A percentile compares a stretch with the other conserved stretches of the same genome.
Conservation (phyloP, 495 filamentous ascomycete genomes). For the Xylaria bambusicola region DNA sequence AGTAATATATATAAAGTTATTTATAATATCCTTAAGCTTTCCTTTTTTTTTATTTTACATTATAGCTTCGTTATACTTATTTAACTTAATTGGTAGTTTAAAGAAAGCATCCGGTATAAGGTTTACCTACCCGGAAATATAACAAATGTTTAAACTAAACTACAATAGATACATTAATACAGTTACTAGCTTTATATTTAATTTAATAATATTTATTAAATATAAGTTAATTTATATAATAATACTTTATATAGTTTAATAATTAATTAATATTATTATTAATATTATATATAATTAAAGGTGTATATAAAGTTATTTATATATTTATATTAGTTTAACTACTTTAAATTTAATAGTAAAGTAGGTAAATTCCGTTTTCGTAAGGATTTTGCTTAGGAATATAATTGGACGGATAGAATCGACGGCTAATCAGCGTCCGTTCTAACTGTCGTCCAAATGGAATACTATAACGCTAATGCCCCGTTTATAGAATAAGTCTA, state of each 20-base stretch:
- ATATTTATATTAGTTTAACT: background rate
- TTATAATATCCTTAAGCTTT: too few relatives aligned
- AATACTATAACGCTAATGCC: background rate
- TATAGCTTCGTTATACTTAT: background rate
- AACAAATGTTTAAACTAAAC: background rate
- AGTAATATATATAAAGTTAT: too few relatives aligned
- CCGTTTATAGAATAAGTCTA: background rate
- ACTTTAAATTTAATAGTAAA: slow-evolving; percentile 3
- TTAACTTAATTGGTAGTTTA: background rate
- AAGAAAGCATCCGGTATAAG: background rate
- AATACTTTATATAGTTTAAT: slow-evolving; percentile 5
- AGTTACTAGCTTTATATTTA: background rate
- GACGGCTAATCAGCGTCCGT: background rate
- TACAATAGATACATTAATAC: slow-evolving; percentile 6
- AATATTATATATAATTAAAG: slow-evolving; percentile 1
- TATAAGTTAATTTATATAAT: slow-evolving; percentile 1
- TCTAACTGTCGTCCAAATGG: background rate
- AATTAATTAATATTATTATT: slow-evolving; percentile 7
- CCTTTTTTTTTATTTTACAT: too few relatives aligned
- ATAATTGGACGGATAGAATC: background rate
- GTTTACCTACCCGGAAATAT: background rate
- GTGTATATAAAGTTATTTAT: background rate
- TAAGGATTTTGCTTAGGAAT: slow-evolving; percentile 5
- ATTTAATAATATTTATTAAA: slow-evolving; percentile 8
- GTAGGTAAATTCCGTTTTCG: slow-evolving; percentile 1